Percentiles rank a stretch among this genome's conserved stretches.
Evolutionary conservation across 805 yeast genomes (phyloP).

Genomic region (Hanseniaspora nectarophila): DNA sequence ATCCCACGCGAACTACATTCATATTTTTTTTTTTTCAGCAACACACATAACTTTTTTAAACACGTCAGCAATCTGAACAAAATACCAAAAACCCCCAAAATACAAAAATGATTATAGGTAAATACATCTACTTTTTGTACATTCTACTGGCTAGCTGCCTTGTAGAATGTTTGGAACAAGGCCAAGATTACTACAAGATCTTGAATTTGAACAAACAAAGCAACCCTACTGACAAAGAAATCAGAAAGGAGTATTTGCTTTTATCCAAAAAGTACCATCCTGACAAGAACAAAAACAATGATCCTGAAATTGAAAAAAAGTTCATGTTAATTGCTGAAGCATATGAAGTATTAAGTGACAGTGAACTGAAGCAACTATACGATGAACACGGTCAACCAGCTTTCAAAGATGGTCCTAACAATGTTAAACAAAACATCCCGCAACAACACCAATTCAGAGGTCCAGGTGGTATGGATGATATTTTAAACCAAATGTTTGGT

Average conservation of each 20-base stretch:
- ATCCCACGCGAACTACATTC: neutral
- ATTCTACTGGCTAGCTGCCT: neutral
- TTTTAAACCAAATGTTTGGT: conserved; percentile 29
- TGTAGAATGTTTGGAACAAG: conserved; percentile 5
- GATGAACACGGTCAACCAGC: conserved; percentile 74
- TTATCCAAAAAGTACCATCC: conserved; percentile 84
- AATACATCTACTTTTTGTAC: neutral
- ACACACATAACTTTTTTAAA: neutral
- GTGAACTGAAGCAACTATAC: conserved; percentile 54
- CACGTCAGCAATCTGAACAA: neutral
- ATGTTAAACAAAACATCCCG: conserved; percentile 16
- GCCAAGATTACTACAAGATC: conserved; percentile 41
- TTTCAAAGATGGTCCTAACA: conserved; percentile 37
- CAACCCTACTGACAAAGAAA: conserved; percentile 64
- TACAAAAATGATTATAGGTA: neutral
- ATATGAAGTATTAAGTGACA: conserved; percentile 68
- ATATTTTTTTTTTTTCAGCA: too few species aligned
- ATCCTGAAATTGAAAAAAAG: conserved; percentile 61
- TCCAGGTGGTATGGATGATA: conserved; percentile 27
- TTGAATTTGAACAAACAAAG: conserved; percentile 47
- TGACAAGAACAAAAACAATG: conserved; percentile 77
- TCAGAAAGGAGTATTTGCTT: conserved; percentile 72
- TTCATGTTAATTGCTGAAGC: conserved; percentile 91
- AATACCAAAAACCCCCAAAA: neutral
- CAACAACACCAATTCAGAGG: conserved; percentile 32